phyloP scores from a whole-genome alignment of 192 early-diverging fungal species.

The Rhizophagus sp. region DNA sequence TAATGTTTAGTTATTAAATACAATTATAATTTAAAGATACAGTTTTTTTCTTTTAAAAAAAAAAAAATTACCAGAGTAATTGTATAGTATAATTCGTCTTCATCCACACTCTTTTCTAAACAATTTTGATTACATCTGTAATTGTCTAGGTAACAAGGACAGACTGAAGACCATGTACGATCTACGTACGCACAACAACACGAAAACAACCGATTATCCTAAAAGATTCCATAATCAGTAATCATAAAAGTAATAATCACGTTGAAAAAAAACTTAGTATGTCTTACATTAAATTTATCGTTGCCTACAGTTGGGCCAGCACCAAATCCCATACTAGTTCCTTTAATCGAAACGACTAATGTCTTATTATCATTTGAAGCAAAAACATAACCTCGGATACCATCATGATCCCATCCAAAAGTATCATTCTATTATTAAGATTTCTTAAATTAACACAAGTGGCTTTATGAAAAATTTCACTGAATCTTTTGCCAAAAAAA shows the following conservation, averaged over 20 bases:
- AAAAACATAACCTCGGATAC: conserved; percentile 89
- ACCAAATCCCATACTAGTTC: conserved; percentile 70
- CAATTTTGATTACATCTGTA: conserved; percentile 64
- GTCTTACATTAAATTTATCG: conserved; percentile 72
- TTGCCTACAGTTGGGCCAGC: conserved; percentile 69
- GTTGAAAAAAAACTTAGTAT: not conserved
- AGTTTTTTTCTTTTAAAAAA: too few species aligned
- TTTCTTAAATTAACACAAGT: not conserved
- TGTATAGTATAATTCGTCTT: conserved; percentile 68
- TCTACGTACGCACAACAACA: conserved; percentile 93
- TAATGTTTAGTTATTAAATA: too few species aligned
- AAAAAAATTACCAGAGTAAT: conserved; percentile 52
- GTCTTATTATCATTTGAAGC: conserved; percentile 61
- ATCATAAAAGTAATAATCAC: conserved; percentile 3
- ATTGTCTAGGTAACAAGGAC: conserved; percentile 71
- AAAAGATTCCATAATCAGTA: not conserved
- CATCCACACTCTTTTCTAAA: conserved; percentile 58
- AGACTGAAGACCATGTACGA: conserved; percentile 80
- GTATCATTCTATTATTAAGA: conserved; percentile 50
- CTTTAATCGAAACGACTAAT: conserved; percentile 86
- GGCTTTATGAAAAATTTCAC: not conserved
- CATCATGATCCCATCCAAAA: conserved; percentile 76
- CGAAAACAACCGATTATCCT: conserved; percentile 94
- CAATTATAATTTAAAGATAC: too few species aligned
- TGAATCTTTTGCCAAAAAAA: not conserved